Base-by-base conservation (phyloP, 306 rosid species). In the Ochetophila trinervis region DNA sequence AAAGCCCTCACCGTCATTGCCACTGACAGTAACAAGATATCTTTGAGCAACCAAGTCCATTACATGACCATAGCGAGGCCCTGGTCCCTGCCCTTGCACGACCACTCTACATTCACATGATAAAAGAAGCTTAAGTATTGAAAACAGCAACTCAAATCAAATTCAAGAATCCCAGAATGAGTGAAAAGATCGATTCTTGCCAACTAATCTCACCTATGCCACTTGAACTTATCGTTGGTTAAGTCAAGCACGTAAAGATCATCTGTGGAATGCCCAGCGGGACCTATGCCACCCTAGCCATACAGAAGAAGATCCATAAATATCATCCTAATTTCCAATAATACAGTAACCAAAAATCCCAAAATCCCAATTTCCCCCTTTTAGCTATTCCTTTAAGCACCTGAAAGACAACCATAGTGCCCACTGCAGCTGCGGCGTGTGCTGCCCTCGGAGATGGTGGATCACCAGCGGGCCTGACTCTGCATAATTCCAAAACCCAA, bases 31-130 rank as follows among this genome's bases (percentile, higher is more conserved):
- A 60, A 94, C 99, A 66, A 94, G 92, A 78, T 90, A 94, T 79
- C 97, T 88, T 81, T 94, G 99, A 86, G 92, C 96, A 83, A 94
- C 97, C 87, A 94, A 86, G 79, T 94, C 99, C 96, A 94, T 94
- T 54, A 74, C 99, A 80, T 94, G 99, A 56, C 99, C 99, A 12
- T 94, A 94, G 63, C 92, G 99, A 83, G 97, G 99, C 21, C 99
- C 99, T 1, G 92, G 92, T 77, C 99, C 99, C 70, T 85, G 92
- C 71, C 99, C 99, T 86, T 90, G 99, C 67, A 94, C 99, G 30
- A 94, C 86, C 72, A 94, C 89, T 76, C 99, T 94, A 80, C 78
- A 55, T 52, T 64, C 70, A 75, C 77, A 74, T 65, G 16, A 53
- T 51, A 73, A 53, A 24, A 62, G 66, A 19, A 49, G 7, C 62